These are phyloP conservation scores for Ceratocystis albifundus DNA, from an alignment of 2,329 filamentous ascomycete genomes.

Conservation along the genomic window DNA sequence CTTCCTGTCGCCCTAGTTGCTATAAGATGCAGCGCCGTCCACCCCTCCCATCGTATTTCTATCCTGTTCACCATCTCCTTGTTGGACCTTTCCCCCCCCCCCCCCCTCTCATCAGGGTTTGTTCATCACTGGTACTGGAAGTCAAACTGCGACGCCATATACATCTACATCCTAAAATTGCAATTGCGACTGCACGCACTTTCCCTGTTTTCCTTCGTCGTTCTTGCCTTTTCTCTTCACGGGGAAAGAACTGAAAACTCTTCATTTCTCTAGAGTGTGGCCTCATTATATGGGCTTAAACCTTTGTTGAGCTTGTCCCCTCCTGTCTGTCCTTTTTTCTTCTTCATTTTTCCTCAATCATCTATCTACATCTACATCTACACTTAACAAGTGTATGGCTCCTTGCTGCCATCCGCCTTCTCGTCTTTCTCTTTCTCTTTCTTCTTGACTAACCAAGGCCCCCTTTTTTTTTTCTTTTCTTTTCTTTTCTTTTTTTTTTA, in stretches of 20 bases:
- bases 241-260: conserved; percentile 10
- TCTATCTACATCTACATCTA: conserved; percentile 6
- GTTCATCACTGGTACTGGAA: background rate
- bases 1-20: background rate
- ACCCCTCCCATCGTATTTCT: background rate
- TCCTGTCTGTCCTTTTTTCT: background rate
- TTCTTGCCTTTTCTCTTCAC: background rate
- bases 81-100: background rate
- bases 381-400: background rate
- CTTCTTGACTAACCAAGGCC: background rate
- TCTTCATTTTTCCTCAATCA: background rate
- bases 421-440: background rate
- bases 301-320: background rate
- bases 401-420: background rate
- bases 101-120: background rate
- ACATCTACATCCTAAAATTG: no score
- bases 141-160: background rate
- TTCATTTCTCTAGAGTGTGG: background rate
- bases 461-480: background rate
- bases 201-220: background rate
- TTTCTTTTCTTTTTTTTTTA: background rate
- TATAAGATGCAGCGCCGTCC: conserved; percentile 5
- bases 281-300: background rate
- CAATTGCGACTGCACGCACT: background rate
- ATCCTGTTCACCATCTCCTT: conserved; percentile 11